Conservation (phyloP, 768 basidiomycete species). For the Podaxis sp. region DNA sequence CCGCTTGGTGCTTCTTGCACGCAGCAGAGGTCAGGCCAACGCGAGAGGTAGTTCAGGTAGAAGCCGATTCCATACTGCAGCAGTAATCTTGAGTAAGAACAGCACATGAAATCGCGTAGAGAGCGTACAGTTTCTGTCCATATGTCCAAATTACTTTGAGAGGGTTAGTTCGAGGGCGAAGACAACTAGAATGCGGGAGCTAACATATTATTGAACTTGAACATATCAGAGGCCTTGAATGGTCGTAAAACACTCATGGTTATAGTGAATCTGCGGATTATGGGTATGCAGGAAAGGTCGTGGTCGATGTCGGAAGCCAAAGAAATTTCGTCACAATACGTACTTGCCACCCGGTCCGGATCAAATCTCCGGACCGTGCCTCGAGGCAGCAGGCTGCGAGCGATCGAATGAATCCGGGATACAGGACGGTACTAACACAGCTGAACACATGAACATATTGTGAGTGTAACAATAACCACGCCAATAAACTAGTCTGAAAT, state of each 20-base stretch:
- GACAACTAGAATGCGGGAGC: slow-evolving; percentile 23
- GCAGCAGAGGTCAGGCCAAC: slow-evolving; percentile 91
- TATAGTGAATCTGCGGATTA: not conserved
- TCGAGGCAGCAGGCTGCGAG: not conserved
- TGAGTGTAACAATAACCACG: not conserved
- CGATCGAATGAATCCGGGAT: too few species aligned
- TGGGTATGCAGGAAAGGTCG: not conserved
- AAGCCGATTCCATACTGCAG: slow-evolving; percentile 82
- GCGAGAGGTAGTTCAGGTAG: slow-evolving; percentile 84
- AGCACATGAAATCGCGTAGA: not conserved
- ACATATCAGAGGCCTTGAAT: slow-evolving; percentile 86
- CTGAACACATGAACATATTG: not conserved
- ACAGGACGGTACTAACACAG: too few species aligned
- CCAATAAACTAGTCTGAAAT: not conserved
- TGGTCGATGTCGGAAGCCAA: slow-evolving; percentile 4
- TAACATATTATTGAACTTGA: slow-evolving; percentile 91
- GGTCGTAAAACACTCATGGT: slow-evolving; percentile 86
- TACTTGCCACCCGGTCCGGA: not conserved
- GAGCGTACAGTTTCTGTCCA: slow-evolving; percentile 90
- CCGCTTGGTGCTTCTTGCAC: slow-evolving; percentile 79
- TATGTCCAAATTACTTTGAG: slow-evolving; percentile 81
- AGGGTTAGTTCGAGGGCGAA: not conserved
- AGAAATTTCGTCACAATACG: not conserved
- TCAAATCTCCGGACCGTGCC: slow-evolving; percentile 5
- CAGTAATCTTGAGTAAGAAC: not conserved